phyloP scores from a whole-genome alignment of 306 rosid species.

The Notholithocarpus densiflorus region DNA sequence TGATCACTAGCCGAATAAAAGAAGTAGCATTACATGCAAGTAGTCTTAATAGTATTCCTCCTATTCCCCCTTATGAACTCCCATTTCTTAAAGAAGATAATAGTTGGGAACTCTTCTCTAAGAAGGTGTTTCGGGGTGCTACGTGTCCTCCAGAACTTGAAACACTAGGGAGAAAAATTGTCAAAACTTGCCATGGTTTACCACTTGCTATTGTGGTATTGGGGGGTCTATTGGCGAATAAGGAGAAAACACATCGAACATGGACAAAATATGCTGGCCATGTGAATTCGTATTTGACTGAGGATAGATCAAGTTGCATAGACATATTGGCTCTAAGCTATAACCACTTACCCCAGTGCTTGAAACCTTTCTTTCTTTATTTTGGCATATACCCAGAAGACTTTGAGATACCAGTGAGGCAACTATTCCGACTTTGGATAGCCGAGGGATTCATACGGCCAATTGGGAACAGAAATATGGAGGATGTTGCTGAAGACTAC shows the following conservation, averaged over 20 bases:
- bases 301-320: no score
- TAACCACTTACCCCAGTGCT: no score
- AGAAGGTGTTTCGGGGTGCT: background rate
- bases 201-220: background rate
- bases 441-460: no score
- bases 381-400: no score
- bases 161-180: background rate
- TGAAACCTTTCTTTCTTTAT: no score
- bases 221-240: background rate
- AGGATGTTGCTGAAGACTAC: background rate
- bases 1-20: constrained; percentile 25
- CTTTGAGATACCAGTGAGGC: no score
- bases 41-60: no score
- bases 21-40: constrained; percentile 5
- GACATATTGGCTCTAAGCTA: no score
- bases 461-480: background rate
- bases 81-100: constrained; percentile 6
- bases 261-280: constrained; percentile 15
- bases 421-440: no score
- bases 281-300: constrained; percentile 12
- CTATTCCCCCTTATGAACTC: background rate
- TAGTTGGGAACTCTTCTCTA: constrained; percentile 31
- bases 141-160: background rate
- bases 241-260: background rate
- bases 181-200: background rate